Evolutionary conservation across 345 rosid species (phyloP).

Genomic region (Aurinia saxatilis): DNA sequence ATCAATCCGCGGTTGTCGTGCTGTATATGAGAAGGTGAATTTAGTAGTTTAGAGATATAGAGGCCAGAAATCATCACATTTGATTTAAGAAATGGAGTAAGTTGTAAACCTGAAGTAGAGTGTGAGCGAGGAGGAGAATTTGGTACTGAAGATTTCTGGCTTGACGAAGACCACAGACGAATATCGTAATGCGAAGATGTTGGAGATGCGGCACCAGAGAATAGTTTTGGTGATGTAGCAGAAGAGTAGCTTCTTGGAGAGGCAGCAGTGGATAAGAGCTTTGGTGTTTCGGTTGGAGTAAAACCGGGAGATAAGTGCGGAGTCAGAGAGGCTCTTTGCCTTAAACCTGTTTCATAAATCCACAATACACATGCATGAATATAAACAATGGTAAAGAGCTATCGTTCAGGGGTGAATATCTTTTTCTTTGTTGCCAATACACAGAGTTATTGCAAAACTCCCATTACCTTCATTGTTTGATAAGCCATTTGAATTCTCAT

Average conservation of each 20-base stretch:
- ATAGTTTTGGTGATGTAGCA: conserved; percentile 55
- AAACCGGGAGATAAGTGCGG: too few species aligned
- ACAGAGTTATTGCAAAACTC: background rate
- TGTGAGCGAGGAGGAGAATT: conserved; percentile 84
- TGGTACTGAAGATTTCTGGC: conserved; percentile 88
- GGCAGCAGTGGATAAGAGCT: conserved; percentile 48
- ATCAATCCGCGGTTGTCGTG: conserved; percentile 62
- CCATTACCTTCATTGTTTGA: conserved; percentile 51
- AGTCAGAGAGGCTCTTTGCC: conserved; percentile 57
- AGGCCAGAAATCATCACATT: background rate
- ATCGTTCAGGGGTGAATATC: too few species aligned
- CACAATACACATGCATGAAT: background rate
- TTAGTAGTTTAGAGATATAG: too few species aligned
- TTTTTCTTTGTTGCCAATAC: background rate
- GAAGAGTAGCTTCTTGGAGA: conserved; percentile 75
- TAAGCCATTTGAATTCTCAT: conserved; percentile 43
- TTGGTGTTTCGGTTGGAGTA: too few species aligned
- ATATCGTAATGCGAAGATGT: conserved; percentile 49
- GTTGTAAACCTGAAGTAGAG: conserved; percentile 55
- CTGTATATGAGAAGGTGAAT: conserved; percentile 13
- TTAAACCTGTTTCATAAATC: conserved; percentile 30
- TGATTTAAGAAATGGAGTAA: background rate
- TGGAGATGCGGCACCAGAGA: conserved; percentile 67
- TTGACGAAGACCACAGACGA: conserved; percentile 68
- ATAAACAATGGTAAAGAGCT: background rate